A percentile compares a stretch with the other conserved stretches of the same genome.
Evolutionary conservation across 257 asterid genomes (phyloP).

Genomic region (Vinca minor): DNA sequence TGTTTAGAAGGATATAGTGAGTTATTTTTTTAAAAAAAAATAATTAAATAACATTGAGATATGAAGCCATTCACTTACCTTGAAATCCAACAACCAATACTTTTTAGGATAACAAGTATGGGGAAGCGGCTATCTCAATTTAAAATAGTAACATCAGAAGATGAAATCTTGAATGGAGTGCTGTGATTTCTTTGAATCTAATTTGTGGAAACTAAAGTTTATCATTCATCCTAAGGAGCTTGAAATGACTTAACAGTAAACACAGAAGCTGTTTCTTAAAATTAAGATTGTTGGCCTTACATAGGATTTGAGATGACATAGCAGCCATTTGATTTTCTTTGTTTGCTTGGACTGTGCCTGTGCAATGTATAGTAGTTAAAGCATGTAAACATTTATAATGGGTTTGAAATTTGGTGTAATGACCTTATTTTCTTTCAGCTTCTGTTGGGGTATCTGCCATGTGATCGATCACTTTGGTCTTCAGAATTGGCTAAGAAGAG

Average conservation of each 20-base stretch:
- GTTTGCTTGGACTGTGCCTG: background rate
- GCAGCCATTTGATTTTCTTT: background rate
- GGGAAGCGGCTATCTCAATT: background rate
- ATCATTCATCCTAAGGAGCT: background rate
- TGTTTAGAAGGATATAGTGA: background rate
- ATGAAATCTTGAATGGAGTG: background rate
- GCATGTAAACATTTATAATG: background rate
- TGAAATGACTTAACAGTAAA: background rate
- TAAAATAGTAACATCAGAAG: background rate
- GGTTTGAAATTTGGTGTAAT: background rate
- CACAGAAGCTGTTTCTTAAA: background rate
- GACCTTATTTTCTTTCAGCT: slow-evolving; percentile 42
- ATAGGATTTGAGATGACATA: background rate
- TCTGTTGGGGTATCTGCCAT: slow-evolving; percentile 74
- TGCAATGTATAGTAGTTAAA: background rate
- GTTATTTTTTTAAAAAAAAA: background rate
- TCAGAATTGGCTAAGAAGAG: slow-evolving; percentile 76
- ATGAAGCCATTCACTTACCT: background rate
- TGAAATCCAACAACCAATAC: background rate
- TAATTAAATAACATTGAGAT: too few species aligned
- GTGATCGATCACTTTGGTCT: slow-evolving; percentile 76
- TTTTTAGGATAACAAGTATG: background rate
- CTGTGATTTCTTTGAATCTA: background rate
- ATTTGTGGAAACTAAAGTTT: background rate
- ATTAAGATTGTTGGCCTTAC: background rate